These are phyloP conservation scores for Hypoxylon sp. DNA, from an alignment of 2,329 filamentous ascomycete species.

Conservation along the genomic window DNA sequence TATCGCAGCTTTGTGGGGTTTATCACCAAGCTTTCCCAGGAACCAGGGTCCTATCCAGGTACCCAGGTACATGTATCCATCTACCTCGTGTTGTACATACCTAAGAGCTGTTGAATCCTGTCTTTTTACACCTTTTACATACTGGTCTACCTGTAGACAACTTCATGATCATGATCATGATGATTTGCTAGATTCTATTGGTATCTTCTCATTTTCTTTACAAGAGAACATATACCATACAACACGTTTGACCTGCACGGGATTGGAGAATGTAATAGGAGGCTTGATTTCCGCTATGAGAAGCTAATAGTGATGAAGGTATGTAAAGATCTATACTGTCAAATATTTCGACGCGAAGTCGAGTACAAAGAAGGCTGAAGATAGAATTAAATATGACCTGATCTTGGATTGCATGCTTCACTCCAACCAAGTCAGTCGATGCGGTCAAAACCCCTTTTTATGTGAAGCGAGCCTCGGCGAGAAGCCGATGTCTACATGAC, in stretches of 20 bases:
- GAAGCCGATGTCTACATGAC: neutral
- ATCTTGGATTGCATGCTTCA: neutral
- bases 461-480: conserved; percentile 9
- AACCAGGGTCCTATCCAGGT: neutral
- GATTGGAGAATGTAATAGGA: neutral
- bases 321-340: conserved; percentile 22
- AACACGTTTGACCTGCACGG: too few relatives aligned
- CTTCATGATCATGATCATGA: too few relatives aligned
- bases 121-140: neutral
- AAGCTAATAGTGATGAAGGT: conserved; percentile 20
- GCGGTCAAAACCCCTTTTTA: conserved; percentile 4
- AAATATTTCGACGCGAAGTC: conserved; percentile 21
- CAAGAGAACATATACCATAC: too few relatives aligned
- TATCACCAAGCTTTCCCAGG: neutral
- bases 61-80: neutral
- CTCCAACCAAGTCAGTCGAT: conserved; percentile 1
- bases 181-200: too few relatives aligned
- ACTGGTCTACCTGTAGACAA: too few relatives aligned
- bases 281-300: conserved; percentile 14
- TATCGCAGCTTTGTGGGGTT: neutral
- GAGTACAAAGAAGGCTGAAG: conserved; percentile 25
- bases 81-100: too few relatives aligned
- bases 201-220: too few relatives aligned
- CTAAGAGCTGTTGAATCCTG: too few relatives aligned
- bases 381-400: conserved; percentile 20